Conservation (phyloP, 768 basidiomycete genomes). For the Termitomyces sp. region DNA sequence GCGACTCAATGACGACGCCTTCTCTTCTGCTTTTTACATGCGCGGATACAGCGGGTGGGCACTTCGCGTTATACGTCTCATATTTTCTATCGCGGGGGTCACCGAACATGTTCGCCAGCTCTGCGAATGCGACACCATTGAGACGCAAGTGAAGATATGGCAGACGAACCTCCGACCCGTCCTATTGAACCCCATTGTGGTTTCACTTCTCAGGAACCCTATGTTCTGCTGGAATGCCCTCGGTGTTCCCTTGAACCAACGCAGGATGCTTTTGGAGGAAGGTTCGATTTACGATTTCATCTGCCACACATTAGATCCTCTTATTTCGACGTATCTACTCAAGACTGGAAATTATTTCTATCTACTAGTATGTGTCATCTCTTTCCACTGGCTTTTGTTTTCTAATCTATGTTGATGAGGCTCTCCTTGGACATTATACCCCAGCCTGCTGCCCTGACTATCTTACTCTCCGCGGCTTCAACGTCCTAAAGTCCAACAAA, state of each 20-base stretch:
- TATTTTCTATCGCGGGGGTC: conserved; percentile 62
- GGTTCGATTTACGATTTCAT: conserved; percentile 49
- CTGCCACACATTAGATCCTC: conserved; percentile 47
- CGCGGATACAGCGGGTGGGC: conserved; percentile 69
- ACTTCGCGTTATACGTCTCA: conserved; percentile 53
- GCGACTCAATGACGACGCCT: conserved; percentile 53
- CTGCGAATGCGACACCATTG: conserved; percentile 49
- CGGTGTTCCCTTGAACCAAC: conserved; percentile 71
- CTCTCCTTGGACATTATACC: conserved; percentile 53
- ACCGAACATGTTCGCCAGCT: conserved; percentile 49
- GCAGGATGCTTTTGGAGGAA: conserved; percentile 54
- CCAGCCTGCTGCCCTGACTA: conserved; percentile 59
- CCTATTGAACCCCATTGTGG: conserved; percentile 54
- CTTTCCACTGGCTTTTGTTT: neutral
- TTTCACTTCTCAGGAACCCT: conserved; percentile 50
- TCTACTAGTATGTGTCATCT: conserved; percentile 36
- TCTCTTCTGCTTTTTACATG: conserved; percentile 60
- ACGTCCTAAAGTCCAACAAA: conserved; percentile 46
- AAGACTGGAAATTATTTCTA: conserved; percentile 70
- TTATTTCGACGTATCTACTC: conserved; percentile 43
- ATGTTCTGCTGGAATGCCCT: conserved; percentile 75
- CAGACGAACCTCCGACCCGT: conserved; percentile 54
- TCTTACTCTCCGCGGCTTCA: conserved; percentile 59
- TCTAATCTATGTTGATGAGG: conserved; percentile 17
- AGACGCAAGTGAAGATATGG: conserved; percentile 66